These are phyloP conservation scores for Athelia psychrophila DNA, from an alignment of 1,284 basidiomycete species.

Conservation along the genomic window DNA sequence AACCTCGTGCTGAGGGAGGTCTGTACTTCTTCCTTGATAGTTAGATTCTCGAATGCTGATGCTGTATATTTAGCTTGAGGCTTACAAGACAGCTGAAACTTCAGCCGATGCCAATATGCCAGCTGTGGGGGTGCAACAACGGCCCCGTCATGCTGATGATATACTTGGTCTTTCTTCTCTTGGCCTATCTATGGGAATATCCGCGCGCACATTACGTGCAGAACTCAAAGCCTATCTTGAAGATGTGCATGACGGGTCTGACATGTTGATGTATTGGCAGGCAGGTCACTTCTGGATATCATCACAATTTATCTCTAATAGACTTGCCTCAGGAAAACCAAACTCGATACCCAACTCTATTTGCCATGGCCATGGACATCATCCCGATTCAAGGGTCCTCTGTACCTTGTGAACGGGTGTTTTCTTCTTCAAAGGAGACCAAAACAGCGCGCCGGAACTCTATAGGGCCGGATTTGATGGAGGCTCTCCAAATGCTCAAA, in stretches of 20 bases:
- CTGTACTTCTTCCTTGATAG: not conserved
- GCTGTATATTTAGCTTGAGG: not conserved
- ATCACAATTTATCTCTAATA: no score
- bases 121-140: not conserved
- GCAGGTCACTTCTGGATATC: not conserved
- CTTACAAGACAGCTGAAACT: not conserved
- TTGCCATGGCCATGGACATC: constrained; percentile 17
- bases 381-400: constrained; percentile 22
- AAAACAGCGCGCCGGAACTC: constrained; percentile 7
- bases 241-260: not conserved
- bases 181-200: not conserved
- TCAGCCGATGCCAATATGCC: not conserved
- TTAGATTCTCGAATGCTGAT: no score
- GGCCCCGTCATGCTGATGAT: not conserved
- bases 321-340: constrained; percentile 1
- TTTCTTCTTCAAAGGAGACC: constrained; percentile 24
- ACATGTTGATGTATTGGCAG: not conserved
- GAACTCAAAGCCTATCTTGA: not conserved
- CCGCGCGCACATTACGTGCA: not conserved
- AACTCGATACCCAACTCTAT: constrained; percentile 12
- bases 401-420: constrained; percentile 23
- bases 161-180: not conserved
- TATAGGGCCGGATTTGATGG: constrained; percentile 15
- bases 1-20: not conserved
- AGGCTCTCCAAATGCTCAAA: constrained; percentile 22